Evolutionary conservation across 2,329 filamentous ascomycete genomes (phyloP).

Genomic region (Stachybotrys chlorohalonatus): DNA sequence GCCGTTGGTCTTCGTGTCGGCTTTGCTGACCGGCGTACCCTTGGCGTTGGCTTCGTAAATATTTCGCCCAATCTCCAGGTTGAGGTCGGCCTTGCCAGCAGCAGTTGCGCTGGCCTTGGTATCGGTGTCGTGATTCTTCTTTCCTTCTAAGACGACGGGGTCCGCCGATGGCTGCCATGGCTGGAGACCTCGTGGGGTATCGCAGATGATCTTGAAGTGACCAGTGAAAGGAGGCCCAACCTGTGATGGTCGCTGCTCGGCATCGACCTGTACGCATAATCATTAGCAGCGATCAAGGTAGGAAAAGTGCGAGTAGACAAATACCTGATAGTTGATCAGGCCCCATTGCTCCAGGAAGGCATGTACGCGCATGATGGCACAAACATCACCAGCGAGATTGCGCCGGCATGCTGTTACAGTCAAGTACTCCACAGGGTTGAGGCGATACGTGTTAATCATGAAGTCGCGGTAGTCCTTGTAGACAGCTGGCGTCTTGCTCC

Average conservation of each 20-base stretch:
- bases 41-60: slow-evolving; percentile 92
- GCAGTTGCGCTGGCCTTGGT: slow-evolving; percentile 56
- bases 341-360: slow-evolving; percentile 98
- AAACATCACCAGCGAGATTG: slow-evolving; percentile 94
- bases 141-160: slow-evolving; percentile 54
- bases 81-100: slow-evolving; percentile 68
- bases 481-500: slow-evolving; percentile 92
- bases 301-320: neutral
- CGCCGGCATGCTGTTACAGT: slow-evolving; percentile 93
- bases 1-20: slow-evolving; percentile 66
- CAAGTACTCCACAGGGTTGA: slow-evolving; percentile 92
- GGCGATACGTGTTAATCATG: slow-evolving; percentile 98
- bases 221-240: slow-evolving; percentile 95
- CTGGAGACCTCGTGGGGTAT: slow-evolving; percentile 89
- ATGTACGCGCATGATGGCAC: slow-evolving; percentile 98
- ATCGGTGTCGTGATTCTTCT: slow-evolving; percentile 61
- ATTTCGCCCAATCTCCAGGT: slow-evolving; percentile 87
- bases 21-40: slow-evolving; percentile 58
- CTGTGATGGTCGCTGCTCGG: slow-evolving; percentile 87
- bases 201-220: slow-evolving; percentile 92
- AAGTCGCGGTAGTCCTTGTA: slow-evolving; percentile 99
- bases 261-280: slow-evolving; percentile 63
- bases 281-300: neutral
- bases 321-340: slow-evolving; percentile 94
- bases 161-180: slow-evolving; percentile 88